Evolutionary conservation across 108 stramenopile genomes (phyloP).

Genomic region (Fistulifera solaris): DNA sequence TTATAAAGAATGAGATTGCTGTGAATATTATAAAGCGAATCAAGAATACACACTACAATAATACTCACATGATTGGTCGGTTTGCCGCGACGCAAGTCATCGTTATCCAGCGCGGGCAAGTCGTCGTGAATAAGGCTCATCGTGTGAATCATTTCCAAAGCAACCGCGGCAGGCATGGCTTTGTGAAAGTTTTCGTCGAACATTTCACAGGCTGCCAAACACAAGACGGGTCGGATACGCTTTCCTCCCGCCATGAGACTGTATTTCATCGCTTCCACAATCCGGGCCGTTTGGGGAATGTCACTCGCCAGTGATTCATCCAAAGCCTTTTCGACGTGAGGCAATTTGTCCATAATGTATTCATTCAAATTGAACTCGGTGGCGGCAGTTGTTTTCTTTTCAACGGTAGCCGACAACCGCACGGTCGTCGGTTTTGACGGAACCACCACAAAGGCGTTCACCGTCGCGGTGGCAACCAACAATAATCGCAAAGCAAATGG

Average conservation of each 20-base stretch:
- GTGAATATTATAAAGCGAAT: too few relatives aligned
- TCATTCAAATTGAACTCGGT: constrained; percentile 58
- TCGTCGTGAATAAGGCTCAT: constrained; percentile 97
- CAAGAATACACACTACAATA: constrained; percentile 1
- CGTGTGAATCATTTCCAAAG: constrained; percentile 96
- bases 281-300: constrained; percentile 71
- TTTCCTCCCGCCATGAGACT: constrained; percentile 95
- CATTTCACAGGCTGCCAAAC: constrained; percentile 92
- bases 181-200: constrained; percentile 45
- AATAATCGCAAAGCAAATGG: too few relatives aligned
- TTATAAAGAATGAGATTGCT: too few relatives aligned
- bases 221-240: constrained; percentile 89
- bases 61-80: constrained; percentile 86
- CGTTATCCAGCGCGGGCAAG: constrained; percentile 93
- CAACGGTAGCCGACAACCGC: too few relatives aligned
- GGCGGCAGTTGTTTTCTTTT: not conserved
- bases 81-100: constrained; percentile 88
- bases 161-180: constrained; percentile 91
- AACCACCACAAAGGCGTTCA: too few relatives aligned
- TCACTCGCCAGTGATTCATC: constrained; percentile 52
- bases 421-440: too few relatives aligned
- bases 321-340: constrained; percentile 72
- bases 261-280: constrained; percentile 90
- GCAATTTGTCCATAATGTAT: constrained; percentile 80
- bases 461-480: too few relatives aligned